Conservation (phyloP, 2,329 filamentous ascomycete species). For the Colletotrichum sublineola region DNA sequence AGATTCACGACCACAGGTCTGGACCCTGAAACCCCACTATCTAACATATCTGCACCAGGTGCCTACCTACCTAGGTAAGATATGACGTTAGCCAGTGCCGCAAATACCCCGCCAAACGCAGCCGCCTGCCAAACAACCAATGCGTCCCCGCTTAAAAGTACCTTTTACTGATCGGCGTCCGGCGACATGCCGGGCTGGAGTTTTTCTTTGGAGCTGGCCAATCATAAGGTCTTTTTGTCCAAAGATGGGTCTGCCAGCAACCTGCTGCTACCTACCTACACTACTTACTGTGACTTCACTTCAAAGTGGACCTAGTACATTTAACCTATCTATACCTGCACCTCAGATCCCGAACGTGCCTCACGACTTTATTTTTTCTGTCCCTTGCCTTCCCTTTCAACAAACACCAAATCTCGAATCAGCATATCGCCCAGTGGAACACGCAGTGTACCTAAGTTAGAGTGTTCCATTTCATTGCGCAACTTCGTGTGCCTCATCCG, state of each 20-base stretch:
- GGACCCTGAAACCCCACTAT: conserved; percentile 4
- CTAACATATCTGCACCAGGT: not conserved
- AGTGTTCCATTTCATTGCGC: not conserved
- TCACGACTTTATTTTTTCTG: not conserved
- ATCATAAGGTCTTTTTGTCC: not conserved
- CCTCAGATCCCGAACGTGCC: not conserved
- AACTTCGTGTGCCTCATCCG: not conserved
- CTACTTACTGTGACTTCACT: conserved; percentile 12
- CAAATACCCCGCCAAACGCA: not conserved
- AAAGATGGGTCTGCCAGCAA: not conserved
- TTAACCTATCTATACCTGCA: not conserved
- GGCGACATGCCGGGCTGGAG: conserved; percentile 1
- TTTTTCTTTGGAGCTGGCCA: not conserved
- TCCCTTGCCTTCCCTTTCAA: not conserved
- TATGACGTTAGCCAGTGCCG: not conserved
- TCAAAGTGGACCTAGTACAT: not conserved
- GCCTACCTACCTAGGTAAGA: no score
- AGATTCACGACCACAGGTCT: not conserved
- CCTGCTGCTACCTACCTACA: not conserved
- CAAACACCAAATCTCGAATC: not conserved
- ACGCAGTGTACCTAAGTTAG: not conserved
- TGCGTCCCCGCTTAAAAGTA: not conserved
- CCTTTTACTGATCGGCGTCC: conserved; percentile 3
- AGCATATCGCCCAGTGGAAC: not conserved
- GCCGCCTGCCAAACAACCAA: conserved; percentile 1